These are phyloP conservation scores for Graphium sp. DNA, from an alignment of 2,329 filamentous ascomycete genomes.

Conservation along the genomic window DNA sequence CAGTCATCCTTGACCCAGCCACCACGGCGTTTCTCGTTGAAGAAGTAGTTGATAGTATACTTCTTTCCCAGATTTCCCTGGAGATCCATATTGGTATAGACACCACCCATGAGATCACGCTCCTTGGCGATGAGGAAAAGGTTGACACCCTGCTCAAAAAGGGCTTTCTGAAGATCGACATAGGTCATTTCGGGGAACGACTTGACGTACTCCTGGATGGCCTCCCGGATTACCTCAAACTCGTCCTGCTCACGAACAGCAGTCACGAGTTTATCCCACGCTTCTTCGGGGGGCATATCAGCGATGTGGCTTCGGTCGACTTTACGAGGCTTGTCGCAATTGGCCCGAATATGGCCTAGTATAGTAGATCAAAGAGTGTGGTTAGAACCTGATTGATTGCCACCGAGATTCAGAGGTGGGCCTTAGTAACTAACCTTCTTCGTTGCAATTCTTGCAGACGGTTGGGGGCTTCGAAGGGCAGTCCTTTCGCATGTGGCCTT, in stretches of 20 bases:
- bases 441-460: conserved; percentile 42
- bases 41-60: conserved; percentile 46
- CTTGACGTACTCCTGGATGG: conserved; percentile 44
- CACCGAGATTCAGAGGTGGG: too few relatives aligned
- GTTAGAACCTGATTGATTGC: too few relatives aligned
- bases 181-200: conserved; percentile 39
- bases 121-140: conserved; percentile 48
- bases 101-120: conserved; percentile 31
- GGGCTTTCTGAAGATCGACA: conserved; percentile 38
- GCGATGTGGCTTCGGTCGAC: conserved; percentile 34
- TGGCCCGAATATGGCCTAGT: conserved; percentile 36
- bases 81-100: conserved; percentile 55
- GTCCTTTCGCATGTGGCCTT: conserved; percentile 38
- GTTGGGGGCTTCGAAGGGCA: conserved; percentile 42
- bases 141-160: conserved; percentile 34
- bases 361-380: too few relatives aligned
- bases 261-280: conserved; percentile 37
- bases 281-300: conserved; percentile 31
- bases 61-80: conserved; percentile 51
- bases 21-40: conserved; percentile 36
- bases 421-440: conserved; percentile 28
- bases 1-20: conserved; percentile 42
- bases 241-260: conserved; percentile 38
- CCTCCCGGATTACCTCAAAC: conserved; percentile 41
- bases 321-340: conserved; percentile 43